Evolutionary conservation across 108 stramenopile species (phyloP), one percentile per base, ranked within the genome.

Genomic region (Pseudonitzschia multiseries): DNA sequence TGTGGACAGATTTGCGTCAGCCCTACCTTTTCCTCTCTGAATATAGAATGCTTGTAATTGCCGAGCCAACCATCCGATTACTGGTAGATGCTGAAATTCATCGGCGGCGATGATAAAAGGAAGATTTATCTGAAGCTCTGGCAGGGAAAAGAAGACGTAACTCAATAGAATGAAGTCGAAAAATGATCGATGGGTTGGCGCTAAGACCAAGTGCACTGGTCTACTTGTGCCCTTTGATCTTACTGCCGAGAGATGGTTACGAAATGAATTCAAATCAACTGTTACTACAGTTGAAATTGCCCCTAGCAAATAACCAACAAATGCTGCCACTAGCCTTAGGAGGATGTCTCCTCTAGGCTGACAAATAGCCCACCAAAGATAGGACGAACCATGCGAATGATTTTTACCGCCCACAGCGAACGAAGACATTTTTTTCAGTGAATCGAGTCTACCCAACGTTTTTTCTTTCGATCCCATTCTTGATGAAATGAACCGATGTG

Each of bases 141-240:
- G 95, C n/a, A 92, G 31, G 44, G 89, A 74, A 71, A 96, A 96
- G 57, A 81, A 70, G 21, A 90, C 40, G 70, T 79, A 96, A 69
- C 91, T 93, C 36, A 93, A 41, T 36, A 96, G 73, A 33, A 96
- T 72, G 72, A 96, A 96, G 74, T 96, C 95, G 57, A 91, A 86
- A 53, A 92, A 88, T 8, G 89, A 91, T 42, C 95, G 85, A 80
- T 96, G 95, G 14, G 92, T 96, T 12, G 95, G 95, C 28, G 85
- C 89, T 46, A 96, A 79, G 48, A 96, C 60, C 29, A 92, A 69
- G 46, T 78, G 69, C n/a, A 68, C 65, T 8, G 68, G 40, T 43
- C 68, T 26, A 72, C 63, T 6, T 15, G 33, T 26, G 22, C 57
- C 57, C 17, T 56, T 33, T n/a, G 70, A 48, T 68, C 56, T 24